A percentile compares a stretch with the other conserved stretches of the same genome.
Conservation (phyloP, 306 rosid genomes). For the Trifolium subterraneum region DNA sequence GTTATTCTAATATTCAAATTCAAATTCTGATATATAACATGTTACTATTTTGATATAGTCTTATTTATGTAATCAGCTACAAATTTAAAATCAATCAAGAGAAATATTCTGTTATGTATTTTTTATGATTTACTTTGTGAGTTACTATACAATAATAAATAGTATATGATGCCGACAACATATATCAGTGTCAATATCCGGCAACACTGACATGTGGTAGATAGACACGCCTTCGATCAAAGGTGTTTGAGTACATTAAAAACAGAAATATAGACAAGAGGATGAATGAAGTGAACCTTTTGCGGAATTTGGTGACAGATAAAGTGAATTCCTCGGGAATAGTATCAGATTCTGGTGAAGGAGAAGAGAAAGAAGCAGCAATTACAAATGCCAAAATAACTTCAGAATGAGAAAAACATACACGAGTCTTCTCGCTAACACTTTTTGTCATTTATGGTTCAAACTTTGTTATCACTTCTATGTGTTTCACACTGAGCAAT, state of each 20-base stretch:
- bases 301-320: constrained; percentile 66
- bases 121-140: no score
- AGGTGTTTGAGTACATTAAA: not conserved
- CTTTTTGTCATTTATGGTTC: constrained; percentile 72
- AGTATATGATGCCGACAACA: no score
- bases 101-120: no score
- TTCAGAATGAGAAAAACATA: constrained; percentile 13
- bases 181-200: no score
- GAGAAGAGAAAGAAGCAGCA: constrained; percentile 44
- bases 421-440: constrained; percentile 32
- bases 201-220: no score
- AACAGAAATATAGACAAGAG: not conserved
- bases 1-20: no score
- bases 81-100: no score
- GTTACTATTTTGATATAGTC: no score
- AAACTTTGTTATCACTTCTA: constrained; percentile 1
- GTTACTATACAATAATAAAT: no score
- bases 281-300: constrained; percentile 49
- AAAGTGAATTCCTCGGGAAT: constrained; percentile 54
- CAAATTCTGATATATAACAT: no score
- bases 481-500: not conserved
- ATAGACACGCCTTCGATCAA: not conserved
- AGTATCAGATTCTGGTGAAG: constrained; percentile 53
- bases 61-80: no score
- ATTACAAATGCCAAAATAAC: constrained; percentile 28